Conservation (phyloP, 1,139 yeast genomes). For the Blastobotrys malaysiensis region DNA sequence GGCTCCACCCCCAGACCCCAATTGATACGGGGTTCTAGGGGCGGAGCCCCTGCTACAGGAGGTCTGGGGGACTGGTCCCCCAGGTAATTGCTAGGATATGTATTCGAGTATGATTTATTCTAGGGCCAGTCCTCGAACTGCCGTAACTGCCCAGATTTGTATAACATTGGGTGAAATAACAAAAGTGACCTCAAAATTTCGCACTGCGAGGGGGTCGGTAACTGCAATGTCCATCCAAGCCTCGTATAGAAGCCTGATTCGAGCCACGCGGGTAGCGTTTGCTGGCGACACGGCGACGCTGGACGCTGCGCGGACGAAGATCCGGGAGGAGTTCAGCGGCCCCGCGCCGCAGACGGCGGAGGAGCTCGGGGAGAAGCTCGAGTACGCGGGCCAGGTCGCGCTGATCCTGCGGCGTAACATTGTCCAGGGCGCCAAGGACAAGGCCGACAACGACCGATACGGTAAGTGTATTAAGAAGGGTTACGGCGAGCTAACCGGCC, state of each 20-base stretch:
- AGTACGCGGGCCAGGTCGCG: conserved; percentile 64
- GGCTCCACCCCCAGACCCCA: too few relatives aligned
- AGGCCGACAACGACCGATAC: conserved; percentile 34
- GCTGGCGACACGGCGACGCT: conserved; percentile 49
- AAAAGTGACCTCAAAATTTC: neutral
- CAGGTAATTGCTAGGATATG: too few relatives aligned
- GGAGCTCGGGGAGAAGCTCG: conserved; percentile 42
- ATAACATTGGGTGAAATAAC: neutral
- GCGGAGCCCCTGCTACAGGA: too few relatives aligned
- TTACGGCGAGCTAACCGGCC: neutral
- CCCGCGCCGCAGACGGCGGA: conserved; percentile 31
- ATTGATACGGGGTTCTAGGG: too few relatives aligned
- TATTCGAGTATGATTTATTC: too few relatives aligned
- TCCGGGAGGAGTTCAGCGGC: conserved; percentile 52
- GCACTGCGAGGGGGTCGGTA: neutral
- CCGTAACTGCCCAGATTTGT: too few relatives aligned
- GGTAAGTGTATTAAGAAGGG: conserved; percentile 20
- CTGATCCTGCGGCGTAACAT: conserved; percentile 62
- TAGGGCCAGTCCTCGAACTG: too few relatives aligned
- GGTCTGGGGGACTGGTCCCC: too few relatives aligned
- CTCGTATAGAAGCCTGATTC: conserved; percentile 64
- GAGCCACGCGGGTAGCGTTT: conserved; percentile 71
- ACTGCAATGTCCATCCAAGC: conserved; percentile 32
- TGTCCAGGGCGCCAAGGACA: conserved; percentile 70
- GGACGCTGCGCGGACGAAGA: conserved; percentile 49